Evolutionary conservation across 257 asterid genomes (phyloP).

Genomic region (Coffea canephora): DNA sequence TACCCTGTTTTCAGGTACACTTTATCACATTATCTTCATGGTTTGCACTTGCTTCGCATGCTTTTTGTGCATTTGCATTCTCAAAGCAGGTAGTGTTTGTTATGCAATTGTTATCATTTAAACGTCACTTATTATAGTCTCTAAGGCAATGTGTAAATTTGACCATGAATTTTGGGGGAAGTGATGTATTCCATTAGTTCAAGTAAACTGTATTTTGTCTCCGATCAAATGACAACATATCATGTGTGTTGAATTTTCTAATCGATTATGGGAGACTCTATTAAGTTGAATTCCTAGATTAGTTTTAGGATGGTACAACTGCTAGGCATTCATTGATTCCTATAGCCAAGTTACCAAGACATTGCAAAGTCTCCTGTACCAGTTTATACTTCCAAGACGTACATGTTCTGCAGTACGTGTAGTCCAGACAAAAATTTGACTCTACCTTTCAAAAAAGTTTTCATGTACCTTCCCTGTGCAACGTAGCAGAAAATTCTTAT

Average conservation of each 20-base stretch:
- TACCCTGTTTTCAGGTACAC: constrained; percentile 88
- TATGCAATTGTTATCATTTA: neutral
- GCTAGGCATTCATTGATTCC: neutral
- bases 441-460: neutral
- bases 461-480: neutral
- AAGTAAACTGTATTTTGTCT: neutral
- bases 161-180: neutral
- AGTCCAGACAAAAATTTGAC: neutral
- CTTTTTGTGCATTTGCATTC: constrained; percentile 7
- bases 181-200: neutral
- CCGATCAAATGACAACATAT: neutral
- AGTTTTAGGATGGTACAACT: neutral
- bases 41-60: neutral
- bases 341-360: neutral
- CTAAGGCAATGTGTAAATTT: neutral
- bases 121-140: neutral
- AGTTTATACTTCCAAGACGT: too few relatives aligned
- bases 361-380: neutral
- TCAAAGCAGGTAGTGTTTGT: neutral
- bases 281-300: too few relatives aligned
- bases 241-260: neutral
- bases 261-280: too few relatives aligned
- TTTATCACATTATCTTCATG: constrained; percentile 18
- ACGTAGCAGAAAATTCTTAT: too few relatives aligned
- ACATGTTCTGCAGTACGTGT: neutral